These are phyloP conservation scores for Kuraishia piskuri DNA, from an alignment of 805 yeast genomes.

Conservation along the genomic window DNA sequence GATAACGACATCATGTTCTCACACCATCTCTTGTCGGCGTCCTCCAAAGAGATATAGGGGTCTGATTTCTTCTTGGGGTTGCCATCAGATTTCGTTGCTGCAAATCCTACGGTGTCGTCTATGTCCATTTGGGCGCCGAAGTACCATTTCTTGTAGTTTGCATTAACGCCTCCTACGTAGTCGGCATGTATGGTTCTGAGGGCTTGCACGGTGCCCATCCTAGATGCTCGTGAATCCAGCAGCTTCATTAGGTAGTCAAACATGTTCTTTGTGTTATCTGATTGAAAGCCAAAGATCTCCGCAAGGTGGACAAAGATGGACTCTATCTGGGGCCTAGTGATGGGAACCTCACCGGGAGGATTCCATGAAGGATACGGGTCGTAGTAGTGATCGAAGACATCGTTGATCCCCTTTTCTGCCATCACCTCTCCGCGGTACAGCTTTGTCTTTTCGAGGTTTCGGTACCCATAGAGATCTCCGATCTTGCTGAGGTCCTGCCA, in stretches of 20 bases:
- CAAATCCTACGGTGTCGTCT: conserved; percentile 37
- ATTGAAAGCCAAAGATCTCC: conserved; percentile 59
- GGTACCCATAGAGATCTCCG: conserved; percentile 24
- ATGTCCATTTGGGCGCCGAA: conserved; percentile 65
- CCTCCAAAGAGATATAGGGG: conserved; percentile 21
- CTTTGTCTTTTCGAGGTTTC: conserved; percentile 22
- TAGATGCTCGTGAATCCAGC: conserved; percentile 60
- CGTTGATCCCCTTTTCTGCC: conserved; percentile 32
- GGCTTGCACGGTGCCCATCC: conserved; percentile 50
- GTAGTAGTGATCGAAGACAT: conserved; percentile 31
- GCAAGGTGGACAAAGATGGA: conserved; percentile 43
- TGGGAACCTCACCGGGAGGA: conserved; percentile 31
- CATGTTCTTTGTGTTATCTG: conserved; percentile 57
- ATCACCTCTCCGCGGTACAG: conserved; percentile 16
- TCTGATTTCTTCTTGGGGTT: conserved; percentile 11
- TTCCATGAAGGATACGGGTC: conserved; percentile 54
- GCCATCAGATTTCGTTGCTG: conserved; percentile 18
- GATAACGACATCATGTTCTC: conserved; percentile 38
- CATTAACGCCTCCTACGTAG: conserved; percentile 61
- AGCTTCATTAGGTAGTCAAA: conserved; percentile 54
- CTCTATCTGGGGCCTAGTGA: conserved; percentile 45
- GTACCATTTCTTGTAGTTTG: conserved; percentile 71
- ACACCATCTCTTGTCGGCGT: conserved; percentile 43
- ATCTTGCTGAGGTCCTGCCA: conserved; percentile 32
- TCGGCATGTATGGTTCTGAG: conserved; percentile 59